Percentiles rank a stretch among this genome's conserved stretches.
phyloP scores from a whole-genome alignment of 495 filamentous ascomycete genomes.

The Aspergillus ellipticus region DNA sequence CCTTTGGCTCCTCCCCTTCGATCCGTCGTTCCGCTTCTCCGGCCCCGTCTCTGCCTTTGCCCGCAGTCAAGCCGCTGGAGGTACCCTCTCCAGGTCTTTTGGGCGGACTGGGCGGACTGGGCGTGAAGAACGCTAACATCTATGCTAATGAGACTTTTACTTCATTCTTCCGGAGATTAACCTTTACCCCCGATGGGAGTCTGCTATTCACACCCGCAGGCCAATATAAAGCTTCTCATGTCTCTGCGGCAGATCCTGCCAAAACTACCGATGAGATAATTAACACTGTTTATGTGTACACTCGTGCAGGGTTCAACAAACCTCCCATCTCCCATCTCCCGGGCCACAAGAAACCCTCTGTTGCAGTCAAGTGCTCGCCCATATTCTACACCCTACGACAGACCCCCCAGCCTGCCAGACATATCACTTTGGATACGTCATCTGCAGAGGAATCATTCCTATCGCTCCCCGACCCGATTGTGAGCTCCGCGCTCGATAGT shows the following conservation, averaged over 20 bases:
- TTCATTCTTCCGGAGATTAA: constrained; percentile 92
- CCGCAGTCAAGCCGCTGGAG: constrained; percentile 94
- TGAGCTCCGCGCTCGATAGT: constrained; percentile 53
- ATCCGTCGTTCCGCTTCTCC: constrained; percentile 88
- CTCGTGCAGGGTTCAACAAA: constrained; percentile 92
- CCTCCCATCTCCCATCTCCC: constrained; percentile 96
- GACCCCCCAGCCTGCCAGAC: constrained; percentile 62
- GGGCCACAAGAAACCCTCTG: constrained; percentile 96
- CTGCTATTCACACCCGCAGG: constrained; percentile 93
- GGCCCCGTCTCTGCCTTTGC: constrained; percentile 90
- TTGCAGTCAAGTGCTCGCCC: constrained; percentile 92
- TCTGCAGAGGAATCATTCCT: constrained; percentile 80
- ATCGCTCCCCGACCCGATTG: constrained; percentile 75
- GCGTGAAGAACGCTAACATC: constrained; percentile 78
- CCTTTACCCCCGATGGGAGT: constrained; percentile 94
- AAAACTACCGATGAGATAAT: constrained; percentile 80
- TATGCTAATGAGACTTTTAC: constrained; percentile 98
- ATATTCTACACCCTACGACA: constrained; percentile 79
- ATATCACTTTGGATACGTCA: constrained; percentile 92
- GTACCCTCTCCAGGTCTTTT: constrained; percentile 68
- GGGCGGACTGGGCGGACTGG: constrained; percentile 52
- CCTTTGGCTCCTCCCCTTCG: constrained; percentile 85
- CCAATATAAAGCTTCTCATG: constrained; percentile 82
- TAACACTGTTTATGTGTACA: constrained; percentile 99
- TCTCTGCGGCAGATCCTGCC: constrained; percentile 58